Conservation (phyloP, 805 yeast species). For the Candida succiphila region DNA sequence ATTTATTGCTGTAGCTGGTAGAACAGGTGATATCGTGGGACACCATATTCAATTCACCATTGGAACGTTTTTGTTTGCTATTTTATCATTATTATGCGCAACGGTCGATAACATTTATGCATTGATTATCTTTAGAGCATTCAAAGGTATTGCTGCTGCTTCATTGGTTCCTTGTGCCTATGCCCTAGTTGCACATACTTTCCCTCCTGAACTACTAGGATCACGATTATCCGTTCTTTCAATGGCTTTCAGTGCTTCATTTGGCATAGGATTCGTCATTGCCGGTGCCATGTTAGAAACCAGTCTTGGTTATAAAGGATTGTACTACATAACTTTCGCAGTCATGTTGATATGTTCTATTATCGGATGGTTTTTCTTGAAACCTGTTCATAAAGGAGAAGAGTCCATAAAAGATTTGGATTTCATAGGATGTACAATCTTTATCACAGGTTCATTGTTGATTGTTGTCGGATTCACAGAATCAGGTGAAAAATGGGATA, state of each 20-base stretch:
- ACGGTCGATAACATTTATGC: constrained; percentile 22
- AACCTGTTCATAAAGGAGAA: constrained; percentile 19
- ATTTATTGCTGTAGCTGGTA: constrained; percentile 32
- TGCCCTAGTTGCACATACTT: constrained; percentile 14
- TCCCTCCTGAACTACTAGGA: constrained; percentile 5
- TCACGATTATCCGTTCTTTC: constrained; percentile 3
- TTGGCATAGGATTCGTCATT: not conserved
- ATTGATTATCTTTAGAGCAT: constrained; percentile 31
- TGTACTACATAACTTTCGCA: constrained; percentile 29
- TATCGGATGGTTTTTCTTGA: constrained; percentile 12
- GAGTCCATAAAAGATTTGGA: constrained; percentile 22
- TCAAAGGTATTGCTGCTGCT: constrained; percentile 35
- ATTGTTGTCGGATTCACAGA: constrained; percentile 34
- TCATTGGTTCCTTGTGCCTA: constrained; percentile 24
- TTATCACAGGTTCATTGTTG: constrained; percentile 27
- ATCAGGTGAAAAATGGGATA: constrained; percentile 33
- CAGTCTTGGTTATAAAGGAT: constrained; percentile 27
- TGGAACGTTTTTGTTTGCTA: constrained; percentile 9
- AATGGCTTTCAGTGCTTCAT: constrained; percentile 5
- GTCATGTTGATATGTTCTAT: constrained; percentile 9
- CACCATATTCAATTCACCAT: constrained; percentile 20
- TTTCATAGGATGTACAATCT: constrained; percentile 17
- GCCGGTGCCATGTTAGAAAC: constrained; percentile 25
- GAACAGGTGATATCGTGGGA: constrained; percentile 31
- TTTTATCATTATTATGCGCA: constrained; percentile 24